A percentile compares a stretch with the other conserved stretches of the same genome.
phyloP scores from a whole-genome alignment of 495 filamentous ascomycete genomes.

The Ramalina intermedia region DNA sequence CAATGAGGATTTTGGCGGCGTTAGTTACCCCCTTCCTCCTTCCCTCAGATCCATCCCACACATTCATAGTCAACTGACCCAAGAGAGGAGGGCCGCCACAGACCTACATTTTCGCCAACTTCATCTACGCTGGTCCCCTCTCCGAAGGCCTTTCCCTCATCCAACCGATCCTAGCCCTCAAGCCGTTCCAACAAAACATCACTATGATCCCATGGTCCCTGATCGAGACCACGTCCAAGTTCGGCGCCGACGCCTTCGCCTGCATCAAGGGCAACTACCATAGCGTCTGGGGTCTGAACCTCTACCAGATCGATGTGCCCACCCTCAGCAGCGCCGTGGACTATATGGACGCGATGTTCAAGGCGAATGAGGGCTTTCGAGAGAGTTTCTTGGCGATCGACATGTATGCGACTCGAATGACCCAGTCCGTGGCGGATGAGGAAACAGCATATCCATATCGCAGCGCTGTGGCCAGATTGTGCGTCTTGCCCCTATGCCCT shows the following conservation, averaged over 20 bases:
- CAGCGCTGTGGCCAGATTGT: conserved; percentile 13
- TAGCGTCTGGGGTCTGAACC: conserved; percentile 3
- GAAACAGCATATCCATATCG: conserved; percentile 24
- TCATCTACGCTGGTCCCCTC: conserved; percentile 9
- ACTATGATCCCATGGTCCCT: conserved; percentile 9
- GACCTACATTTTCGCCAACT: conserved; percentile 6
- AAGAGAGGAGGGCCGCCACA: not conserved
- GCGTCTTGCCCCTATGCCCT: conserved; percentile 14
- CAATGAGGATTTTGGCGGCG: conserved; percentile 12
- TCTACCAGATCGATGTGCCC: conserved; percentile 7
- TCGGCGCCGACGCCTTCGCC: conserved; percentile 1
- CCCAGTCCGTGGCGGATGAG: conserved; percentile 10
- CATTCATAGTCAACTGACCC: not conserved
- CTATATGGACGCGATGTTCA: conserved; percentile 12
- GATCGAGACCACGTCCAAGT: conserved; percentile 8
- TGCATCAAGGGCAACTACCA: conserved; percentile 5
- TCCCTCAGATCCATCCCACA: not conserved
- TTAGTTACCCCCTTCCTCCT: not conserved
- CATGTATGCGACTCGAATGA: conserved; percentile 2
- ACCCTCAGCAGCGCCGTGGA: not conserved
- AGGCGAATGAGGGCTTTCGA: conserved; percentile 7
- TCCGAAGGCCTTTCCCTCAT: conserved; percentile 5
- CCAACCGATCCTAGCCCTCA: conserved; percentile 7
- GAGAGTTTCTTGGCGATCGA: not conserved
- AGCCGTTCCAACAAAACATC: conserved; percentile 4